Evolutionary conservation across 2,329 filamentous ascomycete genomes (phyloP).

Genomic region (Paecilomyces variotii): DNA sequence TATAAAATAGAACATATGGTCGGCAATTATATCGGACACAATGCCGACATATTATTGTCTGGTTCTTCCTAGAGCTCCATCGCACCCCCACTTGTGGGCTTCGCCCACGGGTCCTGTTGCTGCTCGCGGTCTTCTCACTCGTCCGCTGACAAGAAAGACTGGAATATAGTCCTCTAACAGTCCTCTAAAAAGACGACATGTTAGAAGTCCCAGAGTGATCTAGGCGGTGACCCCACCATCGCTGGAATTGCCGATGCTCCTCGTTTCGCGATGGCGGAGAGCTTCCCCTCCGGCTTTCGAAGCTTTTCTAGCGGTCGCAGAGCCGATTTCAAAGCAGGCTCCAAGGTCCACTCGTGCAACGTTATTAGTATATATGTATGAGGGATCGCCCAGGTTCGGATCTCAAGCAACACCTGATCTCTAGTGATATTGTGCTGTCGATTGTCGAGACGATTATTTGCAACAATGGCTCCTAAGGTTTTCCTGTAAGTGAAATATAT

Average conservation of each 20-base stretch:
- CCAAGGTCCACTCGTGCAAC: neutral
- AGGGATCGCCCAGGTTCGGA: neutral
- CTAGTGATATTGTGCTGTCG: neutral
- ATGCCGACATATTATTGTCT: no score
- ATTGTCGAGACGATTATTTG: neutral
- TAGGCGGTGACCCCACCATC: neutral
- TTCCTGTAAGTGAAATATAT: conserved; percentile 22
- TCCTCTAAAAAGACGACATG: neutral
- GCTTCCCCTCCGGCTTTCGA: neutral
- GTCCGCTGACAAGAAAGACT: no score
- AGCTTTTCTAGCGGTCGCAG: neutral
- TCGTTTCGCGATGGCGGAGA: neutral
- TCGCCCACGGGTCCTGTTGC: no score
- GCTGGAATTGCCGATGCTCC: neutral
- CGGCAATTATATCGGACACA: no score
- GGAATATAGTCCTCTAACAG: no score
- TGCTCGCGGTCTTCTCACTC: no score
- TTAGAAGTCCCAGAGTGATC: neutral
- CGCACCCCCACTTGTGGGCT: no score
- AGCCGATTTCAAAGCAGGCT: neutral
- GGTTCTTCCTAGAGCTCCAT: no score
- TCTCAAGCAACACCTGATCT: neutral
- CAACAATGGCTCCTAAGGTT: conserved; percentile 22
- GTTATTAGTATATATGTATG: neutral
- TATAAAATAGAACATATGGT: no score